These are phyloP conservation scores for Balansia obtecta DNA, from an alignment of 2,329 filamentous ascomycete species.

Conservation along the genomic window DNA sequence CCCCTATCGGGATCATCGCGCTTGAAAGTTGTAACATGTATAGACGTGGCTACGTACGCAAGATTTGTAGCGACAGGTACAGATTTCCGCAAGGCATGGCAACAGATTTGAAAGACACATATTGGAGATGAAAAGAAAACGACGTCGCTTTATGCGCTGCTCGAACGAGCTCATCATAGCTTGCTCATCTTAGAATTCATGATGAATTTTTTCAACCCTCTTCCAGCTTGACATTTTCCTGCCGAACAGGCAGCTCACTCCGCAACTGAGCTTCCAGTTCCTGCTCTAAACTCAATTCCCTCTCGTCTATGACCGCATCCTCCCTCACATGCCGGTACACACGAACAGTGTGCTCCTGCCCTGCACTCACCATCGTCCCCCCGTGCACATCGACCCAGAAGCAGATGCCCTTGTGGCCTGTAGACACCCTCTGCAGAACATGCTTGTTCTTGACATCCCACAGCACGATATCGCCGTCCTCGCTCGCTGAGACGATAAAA, in stretches of 20 bases:
- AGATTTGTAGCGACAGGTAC: too few species aligned
- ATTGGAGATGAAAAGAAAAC: too few species aligned
- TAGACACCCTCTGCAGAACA: slow-evolving; percentile 52
- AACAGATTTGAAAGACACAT: too few species aligned
- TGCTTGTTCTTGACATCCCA: slow-evolving; percentile 89
- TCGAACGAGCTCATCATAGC: neutral
- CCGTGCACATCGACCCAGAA: slow-evolving; percentile 53
- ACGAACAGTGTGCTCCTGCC: slow-evolving; percentile 40
- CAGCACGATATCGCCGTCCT: slow-evolving; percentile 72
- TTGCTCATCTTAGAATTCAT: neutral
- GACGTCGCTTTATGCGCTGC: too few species aligned
- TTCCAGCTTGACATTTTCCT: slow-evolving; percentile 6
- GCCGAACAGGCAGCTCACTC: slow-evolving; percentile 2
- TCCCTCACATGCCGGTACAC: slow-evolving; percentile 29
- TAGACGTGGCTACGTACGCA: too few species aligned
- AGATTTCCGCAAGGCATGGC: too few species aligned
- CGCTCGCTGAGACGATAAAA: slow-evolving; percentile 74
- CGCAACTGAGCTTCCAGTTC: slow-evolving; percentile 3
- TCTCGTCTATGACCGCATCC: neutral
- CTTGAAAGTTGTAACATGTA: too few species aligned
- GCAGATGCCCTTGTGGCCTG: slow-evolving; percentile 41
- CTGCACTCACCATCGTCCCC: slow-evolving; percentile 43
- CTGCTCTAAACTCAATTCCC: neutral
- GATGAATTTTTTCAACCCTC: slow-evolving; percentile 3
- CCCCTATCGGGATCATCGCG: too few species aligned